Evolutionary conservation across 805 yeast species (phyloP).

Genomic region (Candida maesae): DNA sequence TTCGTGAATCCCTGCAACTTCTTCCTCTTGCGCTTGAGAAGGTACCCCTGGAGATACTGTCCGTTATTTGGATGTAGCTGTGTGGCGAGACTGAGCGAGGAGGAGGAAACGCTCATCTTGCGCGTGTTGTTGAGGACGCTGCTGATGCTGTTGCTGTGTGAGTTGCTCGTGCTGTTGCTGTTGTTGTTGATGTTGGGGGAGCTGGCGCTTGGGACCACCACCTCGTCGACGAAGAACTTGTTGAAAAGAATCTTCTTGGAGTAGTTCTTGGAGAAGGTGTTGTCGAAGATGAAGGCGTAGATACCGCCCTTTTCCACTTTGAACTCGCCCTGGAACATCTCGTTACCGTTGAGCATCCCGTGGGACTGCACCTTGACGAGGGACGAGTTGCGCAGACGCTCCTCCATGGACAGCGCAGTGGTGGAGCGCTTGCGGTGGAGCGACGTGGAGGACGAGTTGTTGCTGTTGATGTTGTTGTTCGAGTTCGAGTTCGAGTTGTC

Average conservation of each 20-base stretch:
- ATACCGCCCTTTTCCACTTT: constrained; percentile 61
- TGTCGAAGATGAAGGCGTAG: constrained; percentile 88
- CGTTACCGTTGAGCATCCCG: constrained; percentile 57
- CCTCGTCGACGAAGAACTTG: constrained; percentile 27
- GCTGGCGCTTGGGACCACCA: constrained; percentile 6
- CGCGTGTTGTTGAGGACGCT: too few relatives aligned
- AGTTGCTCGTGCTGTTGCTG: too few relatives aligned
- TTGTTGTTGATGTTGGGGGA: too few relatives aligned
- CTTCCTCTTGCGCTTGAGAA: constrained; percentile 78
- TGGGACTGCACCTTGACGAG: constrained; percentile 49
- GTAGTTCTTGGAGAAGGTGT: constrained; percentile 81
- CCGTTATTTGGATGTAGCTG: constrained; percentile 51
- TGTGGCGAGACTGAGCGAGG: constrained; percentile 19
- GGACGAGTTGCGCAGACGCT: constrained; percentile 52
- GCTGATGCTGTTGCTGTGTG: too few relatives aligned
- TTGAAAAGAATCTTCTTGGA: constrained; percentile 78
- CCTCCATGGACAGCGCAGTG: constrained; percentile 42
- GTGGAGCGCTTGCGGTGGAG: constrained; percentile 30
- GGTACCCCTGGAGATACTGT: constrained; percentile 70
- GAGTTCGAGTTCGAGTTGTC: too few relatives aligned
- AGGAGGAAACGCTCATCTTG: constrained; percentile 16
- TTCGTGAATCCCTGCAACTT: constrained; percentile 82
- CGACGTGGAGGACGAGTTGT: constrained; percentile 22
- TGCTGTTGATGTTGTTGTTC: constrained; percentile 12
- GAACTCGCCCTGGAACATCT: constrained; percentile 57